Conservation (phyloP, 2,329 filamentous ascomycete genomes). For the Aspergillus phoenicis region DNA sequence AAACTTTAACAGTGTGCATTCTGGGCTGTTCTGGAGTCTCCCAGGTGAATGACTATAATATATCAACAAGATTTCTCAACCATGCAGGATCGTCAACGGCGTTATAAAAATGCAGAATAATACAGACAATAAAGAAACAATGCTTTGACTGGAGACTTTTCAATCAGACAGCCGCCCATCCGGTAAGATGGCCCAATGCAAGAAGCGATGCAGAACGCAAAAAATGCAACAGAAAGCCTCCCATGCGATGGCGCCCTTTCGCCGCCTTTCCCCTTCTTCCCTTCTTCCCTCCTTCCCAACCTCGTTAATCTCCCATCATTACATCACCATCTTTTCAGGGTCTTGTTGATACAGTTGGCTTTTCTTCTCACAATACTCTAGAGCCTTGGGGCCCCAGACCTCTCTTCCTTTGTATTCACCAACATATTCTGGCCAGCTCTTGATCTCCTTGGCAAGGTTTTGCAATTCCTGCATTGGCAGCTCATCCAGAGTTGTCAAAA, state of each 20-base stretch:
- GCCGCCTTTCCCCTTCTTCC: slow-evolving; percentile 13
- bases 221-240: slow-evolving; percentile 22
- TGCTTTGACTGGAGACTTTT: slow-evolving; percentile 17
- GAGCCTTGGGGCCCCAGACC: slow-evolving; percentile 45
- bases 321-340: slow-evolving; percentile 21
- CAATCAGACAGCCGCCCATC: slow-evolving; percentile 32
- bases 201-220: slow-evolving; percentile 14
- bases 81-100: too few relatives aligned
- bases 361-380: slow-evolving; percentile 40
- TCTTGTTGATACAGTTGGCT: slow-evolving; percentile 16
- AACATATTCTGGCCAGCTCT: slow-evolving; percentile 50
- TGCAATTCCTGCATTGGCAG: slow-evolving; percentile 45
- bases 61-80: too few relatives aligned
- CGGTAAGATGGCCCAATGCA: slow-evolving; percentile 18
- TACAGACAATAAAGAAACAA: slow-evolving; percentile 13
- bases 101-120: not conserved
- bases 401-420: slow-evolving; percentile 49
- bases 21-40: not conserved
- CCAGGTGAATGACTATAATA: not conserved
- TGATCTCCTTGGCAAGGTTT: slow-evolving; percentile 48
- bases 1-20: not conserved
- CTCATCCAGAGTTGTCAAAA: slow-evolving; percentile 45
- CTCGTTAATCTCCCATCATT: slow-evolving; percentile 6
- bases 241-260: slow-evolving; percentile 7
- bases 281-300: slow-evolving; percentile 10